Percentiles rank a stretch among this genome's conserved stretches.
These are phyloP conservation scores for Hyphopichia wangnamkhiaoensis DNA, from an alignment of 1,139 yeast genomes.

Conservation along the genomic window DNA sequence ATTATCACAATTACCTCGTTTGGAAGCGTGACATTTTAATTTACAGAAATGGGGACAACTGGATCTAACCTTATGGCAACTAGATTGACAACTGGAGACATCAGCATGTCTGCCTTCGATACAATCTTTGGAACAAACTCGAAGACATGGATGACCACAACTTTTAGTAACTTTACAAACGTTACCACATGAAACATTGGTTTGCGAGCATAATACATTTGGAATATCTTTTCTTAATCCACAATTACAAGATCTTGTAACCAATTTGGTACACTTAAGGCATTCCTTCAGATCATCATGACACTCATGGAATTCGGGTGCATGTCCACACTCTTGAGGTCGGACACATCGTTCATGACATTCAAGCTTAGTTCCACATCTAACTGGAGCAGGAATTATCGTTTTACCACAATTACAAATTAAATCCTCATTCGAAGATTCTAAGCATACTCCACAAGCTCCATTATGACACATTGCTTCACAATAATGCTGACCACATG, in stretches of 20 bases:
- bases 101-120: constrained; percentile 34
- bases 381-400: constrained; percentile 76
- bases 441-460: constrained; percentile 80
- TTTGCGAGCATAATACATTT: constrained; percentile 72
- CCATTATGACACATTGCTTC: constrained; percentile 80
- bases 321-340: constrained; percentile 71
- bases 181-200: constrained; percentile 70
- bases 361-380: constrained; percentile 79
- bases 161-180: constrained; percentile 57
- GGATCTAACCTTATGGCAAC: constrained; percentile 52
- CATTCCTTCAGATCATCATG: constrained; percentile 66
- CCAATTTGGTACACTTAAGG: constrained; percentile 75
- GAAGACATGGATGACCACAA: constrained; percentile 74
- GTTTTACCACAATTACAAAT: constrained; percentile 87
- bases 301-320: constrained; percentile 70
- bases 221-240: constrained; percentile 55
- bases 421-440: constrained; percentile 78
- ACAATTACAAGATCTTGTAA: constrained; percentile 70
- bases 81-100: constrained; percentile 49
- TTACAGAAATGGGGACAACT: constrained; percentile 68
- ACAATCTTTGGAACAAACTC: constrained; percentile 52
- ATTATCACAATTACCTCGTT: constrained; percentile 42
- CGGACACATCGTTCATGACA: constrained; percentile 73
- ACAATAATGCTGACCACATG: constrained; percentile 78
- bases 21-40: constrained; percentile 63